Conservation (phyloP, 176 grass and related monocot genomes). For the Phyllostachys edulis region DNA sequence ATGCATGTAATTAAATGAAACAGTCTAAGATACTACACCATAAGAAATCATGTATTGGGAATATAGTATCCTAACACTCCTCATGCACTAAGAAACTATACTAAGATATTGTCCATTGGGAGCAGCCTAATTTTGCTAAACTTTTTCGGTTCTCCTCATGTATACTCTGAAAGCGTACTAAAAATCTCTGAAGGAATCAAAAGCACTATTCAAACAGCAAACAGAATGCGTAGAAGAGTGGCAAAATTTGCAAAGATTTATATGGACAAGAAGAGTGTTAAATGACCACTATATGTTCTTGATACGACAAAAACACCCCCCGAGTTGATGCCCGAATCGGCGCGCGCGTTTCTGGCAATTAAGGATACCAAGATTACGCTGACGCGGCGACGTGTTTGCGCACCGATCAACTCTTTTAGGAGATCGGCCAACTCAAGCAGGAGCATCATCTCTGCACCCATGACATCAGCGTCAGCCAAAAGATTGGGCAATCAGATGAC, state of each 20-base stretch:
- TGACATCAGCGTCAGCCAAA: not conserved
- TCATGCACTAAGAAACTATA: too few relatives aligned
- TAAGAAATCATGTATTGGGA: too few relatives aligned
- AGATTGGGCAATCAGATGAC: not conserved
- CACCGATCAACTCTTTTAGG: not conserved
- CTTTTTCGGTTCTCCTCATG: not conserved
- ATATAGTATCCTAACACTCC: too few relatives aligned
- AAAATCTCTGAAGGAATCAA: not conserved
- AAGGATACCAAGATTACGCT: not conserved
- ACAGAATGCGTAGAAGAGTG: not conserved
- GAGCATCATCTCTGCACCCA: not conserved
- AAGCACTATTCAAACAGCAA: not conserved
- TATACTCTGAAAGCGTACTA: not conserved
- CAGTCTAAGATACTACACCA: too few relatives aligned
- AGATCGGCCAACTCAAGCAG: not conserved
- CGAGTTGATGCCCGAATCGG: conserved; percentile 28
- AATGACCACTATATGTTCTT: not conserved
- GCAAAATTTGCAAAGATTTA: not conserved
- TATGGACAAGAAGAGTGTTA: too few relatives aligned
- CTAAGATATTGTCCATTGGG: too few relatives aligned
- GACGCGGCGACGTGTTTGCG: conserved; percentile 31
- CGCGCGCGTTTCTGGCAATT: conserved; percentile 18
- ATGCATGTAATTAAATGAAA: too few relatives aligned
- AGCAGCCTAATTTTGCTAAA: not conserved
- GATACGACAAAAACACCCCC: conserved; percentile 6